These are phyloP conservation scores for Eimeria maxima DNA, from an alignment of 169 alveolate species.

Conservation along the genomic window DNA sequence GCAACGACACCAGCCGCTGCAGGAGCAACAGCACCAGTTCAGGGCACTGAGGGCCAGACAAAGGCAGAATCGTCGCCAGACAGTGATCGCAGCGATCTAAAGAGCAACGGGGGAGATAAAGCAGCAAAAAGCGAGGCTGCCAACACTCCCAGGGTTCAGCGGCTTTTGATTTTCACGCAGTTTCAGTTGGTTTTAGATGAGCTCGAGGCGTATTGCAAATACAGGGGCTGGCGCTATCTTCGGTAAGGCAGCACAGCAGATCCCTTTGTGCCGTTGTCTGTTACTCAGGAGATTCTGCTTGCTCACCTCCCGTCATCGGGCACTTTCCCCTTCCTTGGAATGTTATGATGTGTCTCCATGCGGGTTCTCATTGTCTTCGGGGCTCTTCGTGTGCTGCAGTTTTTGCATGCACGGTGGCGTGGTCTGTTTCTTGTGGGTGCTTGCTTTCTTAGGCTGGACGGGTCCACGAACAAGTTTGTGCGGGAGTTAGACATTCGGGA, in stretches of 20 bases:
- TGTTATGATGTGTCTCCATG: neutral
- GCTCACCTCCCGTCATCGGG: neutral
- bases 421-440: neutral
- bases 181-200: constrained; percentile 95
- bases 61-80: constrained; percentile 6
- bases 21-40: constrained; percentile 38
- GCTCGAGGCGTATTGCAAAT: constrained; percentile 93
- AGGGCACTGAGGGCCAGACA: neutral
- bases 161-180: constrained; percentile 94
- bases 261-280: neutral
- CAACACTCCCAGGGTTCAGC: constrained; percentile 89
- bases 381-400: neutral
- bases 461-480: constrained; percentile 93
- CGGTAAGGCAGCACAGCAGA: constrained; percentile 28
- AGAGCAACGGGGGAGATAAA: constrained; percentile 30
- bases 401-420: neutral
- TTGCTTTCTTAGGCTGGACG: constrained; percentile 89
- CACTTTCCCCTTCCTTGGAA: no score
- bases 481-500: constrained; percentile 95
- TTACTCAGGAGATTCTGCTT: neutral
- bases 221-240: constrained; percentile 95
- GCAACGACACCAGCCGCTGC: neutral
- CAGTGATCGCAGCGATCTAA: constrained; percentile 19
- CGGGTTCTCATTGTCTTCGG: neutral
- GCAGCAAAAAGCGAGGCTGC: constrained; percentile 55